These are phyloP conservation scores for Mycena leptocephala DNA, from an alignment of 768 basidiomycete species.

Conservation along the genomic window DNA sequence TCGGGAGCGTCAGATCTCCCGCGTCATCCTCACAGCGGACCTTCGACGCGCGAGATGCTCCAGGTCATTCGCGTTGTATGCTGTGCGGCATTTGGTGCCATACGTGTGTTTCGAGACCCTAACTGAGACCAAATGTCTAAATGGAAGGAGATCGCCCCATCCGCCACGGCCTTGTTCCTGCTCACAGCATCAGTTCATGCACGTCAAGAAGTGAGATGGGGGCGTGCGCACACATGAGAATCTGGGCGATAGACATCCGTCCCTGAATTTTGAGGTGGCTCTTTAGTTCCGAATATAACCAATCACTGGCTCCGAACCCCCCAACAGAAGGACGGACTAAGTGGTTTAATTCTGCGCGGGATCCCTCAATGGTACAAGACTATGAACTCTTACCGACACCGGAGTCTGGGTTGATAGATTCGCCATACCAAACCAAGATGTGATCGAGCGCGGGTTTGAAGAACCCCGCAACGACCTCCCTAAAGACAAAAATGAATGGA, in stretches of 20 bases:
- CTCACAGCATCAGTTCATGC: neutral
- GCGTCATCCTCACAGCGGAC: neutral
- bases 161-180: conserved; percentile 34
- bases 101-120: conserved; percentile 28
- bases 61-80: conserved; percentile 25
- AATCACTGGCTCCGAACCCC: conserved; percentile 73
- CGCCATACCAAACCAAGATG: conserved; percentile 53
- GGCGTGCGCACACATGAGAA: conserved; percentile 63
- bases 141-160: conserved; percentile 31
- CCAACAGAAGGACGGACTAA: conserved; percentile 69
- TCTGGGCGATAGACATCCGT: conserved; percentile 65
- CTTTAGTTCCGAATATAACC: conserved; percentile 63
- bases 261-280: conserved; percentile 53
- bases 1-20: conserved; percentile 35
- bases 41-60: conserved; percentile 29
- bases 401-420: conserved; percentile 44
- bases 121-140: conserved; percentile 26
- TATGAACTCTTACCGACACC: conserved; percentile 46
- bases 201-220: no score
- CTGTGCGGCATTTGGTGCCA: neutral
- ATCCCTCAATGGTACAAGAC: neutral
- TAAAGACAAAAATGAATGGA: conserved; percentile 13
- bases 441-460: conserved; percentile 57
- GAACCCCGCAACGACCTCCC: conserved; percentile 53
- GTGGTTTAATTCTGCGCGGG: neutral